Evolutionary conservation across 768 basidiomycete species (phyloP).

Genomic region (Mrakia hoshinonis): DNA sequence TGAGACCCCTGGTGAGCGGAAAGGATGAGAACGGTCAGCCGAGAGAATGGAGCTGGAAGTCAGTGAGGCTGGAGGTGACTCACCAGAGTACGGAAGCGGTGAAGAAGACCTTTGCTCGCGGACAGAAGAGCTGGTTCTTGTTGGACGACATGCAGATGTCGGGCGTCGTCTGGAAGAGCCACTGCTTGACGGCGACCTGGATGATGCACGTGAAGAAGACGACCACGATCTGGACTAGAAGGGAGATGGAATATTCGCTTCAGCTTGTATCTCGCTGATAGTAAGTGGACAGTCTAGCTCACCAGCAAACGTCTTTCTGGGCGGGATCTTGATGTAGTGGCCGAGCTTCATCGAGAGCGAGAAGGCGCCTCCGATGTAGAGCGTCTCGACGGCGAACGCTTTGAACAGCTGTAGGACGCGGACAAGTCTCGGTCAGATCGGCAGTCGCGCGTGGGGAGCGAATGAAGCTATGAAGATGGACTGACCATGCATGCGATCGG

Average conservation of each 20-base stretch:
- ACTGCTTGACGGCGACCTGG: conserved; percentile 43
- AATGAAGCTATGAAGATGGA: conserved; percentile 11
- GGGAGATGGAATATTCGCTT: not conserved
- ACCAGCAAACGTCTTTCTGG: conserved; percentile 70
- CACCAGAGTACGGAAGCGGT: conserved; percentile 86
- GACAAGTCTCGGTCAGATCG: not conserved
- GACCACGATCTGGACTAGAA: not conserved
- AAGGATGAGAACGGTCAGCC: not conserved
- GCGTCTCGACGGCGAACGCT: conserved; percentile 69
- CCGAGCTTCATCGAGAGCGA: conserved; percentile 47
- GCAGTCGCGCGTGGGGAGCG: not conserved
- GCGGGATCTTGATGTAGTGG: conserved; percentile 93
- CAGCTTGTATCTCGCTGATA: not conserved
- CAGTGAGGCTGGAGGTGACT: conserved; percentile 36
- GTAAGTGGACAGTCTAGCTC: conserved; percentile 7
- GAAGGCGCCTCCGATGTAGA: conserved; percentile 76
- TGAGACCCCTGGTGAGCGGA: conserved; percentile 42
- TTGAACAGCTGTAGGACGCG: conserved; percentile 59
- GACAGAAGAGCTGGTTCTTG: conserved; percentile 51
- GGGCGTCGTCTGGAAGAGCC: conserved; percentile 41
- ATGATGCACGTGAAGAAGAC: conserved; percentile 32
- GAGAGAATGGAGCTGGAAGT: not conserved
- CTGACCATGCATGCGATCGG: conserved; percentile 79
- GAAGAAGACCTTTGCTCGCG: conserved; percentile 76
- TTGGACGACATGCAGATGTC: conserved; percentile 44